These are phyloP conservation scores for Beauveria medogensis DNA, from an alignment of 2,329 filamentous ascomycete genomes.

Conservation along the genomic window DNA sequence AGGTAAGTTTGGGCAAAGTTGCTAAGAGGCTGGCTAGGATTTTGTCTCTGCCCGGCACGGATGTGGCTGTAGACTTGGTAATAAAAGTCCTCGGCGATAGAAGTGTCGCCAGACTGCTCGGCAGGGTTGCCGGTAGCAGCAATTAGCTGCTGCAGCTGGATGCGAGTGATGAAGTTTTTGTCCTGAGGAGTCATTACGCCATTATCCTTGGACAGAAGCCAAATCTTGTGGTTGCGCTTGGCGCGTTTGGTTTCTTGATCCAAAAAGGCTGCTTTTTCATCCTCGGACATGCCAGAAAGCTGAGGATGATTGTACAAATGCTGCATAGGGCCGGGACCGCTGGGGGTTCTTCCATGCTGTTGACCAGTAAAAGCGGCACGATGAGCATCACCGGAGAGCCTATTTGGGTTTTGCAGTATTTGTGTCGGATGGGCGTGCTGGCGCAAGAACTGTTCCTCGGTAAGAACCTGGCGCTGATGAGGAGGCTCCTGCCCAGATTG, in stretches of 20 bases:
- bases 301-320: slow-evolving; percentile 29
- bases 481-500: slow-evolving; percentile 34
- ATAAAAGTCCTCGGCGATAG: slow-evolving; percentile 90
- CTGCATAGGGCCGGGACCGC: slow-evolving; percentile 33
- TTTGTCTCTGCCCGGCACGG: slow-evolving; percentile 78
- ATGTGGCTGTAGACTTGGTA: slow-evolving; percentile 97
- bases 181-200: slow-evolving; percentile 98
- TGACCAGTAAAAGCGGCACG: slow-evolving; percentile 29
- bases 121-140: slow-evolving; percentile 82
- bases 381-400: slow-evolving; percentile 43
- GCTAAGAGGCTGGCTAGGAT: slow-evolving; percentile 85
- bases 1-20: slow-evolving; percentile 98
- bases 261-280: slow-evolving; percentile 75
- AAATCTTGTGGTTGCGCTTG: slow-evolving; percentile 98
- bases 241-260: slow-evolving; percentile 90
- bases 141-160: slow-evolving; percentile 93
- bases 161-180: slow-evolving; percentile 98
- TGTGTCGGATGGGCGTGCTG: slow-evolving; percentile 56
- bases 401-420: slow-evolving; percentile 72
- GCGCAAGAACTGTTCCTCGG: slow-evolving; percentile 24
- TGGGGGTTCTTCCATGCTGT: slow-evolving; percentile 40
- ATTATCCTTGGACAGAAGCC: slow-evolving; percentile 85
- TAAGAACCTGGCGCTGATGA: slow-evolving; percentile 20
- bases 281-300: slow-evolving; percentile 67
- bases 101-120: slow-evolving; percentile 70